Evolutionary conservation across 2,329 filamentous ascomycete genomes (phyloP).

Genomic region (Phaeophleospora eucalypticola): DNA sequence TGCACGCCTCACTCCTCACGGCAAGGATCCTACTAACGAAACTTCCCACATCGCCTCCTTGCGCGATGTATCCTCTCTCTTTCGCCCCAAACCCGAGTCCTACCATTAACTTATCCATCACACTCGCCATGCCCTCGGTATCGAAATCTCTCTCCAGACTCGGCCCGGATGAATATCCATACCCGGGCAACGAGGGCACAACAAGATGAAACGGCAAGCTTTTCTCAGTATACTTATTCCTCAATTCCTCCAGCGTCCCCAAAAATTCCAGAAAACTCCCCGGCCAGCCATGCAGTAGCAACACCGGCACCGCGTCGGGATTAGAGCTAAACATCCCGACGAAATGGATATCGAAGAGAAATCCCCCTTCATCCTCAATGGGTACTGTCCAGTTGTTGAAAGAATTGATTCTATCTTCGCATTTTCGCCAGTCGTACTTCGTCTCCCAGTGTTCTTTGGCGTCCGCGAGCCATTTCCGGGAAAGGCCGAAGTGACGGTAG

Average conservation of each 20-base stretch:
- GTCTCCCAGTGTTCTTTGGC: slow-evolving; percentile 41
- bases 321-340: slow-evolving; percentile 46
- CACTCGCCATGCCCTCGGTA: slow-evolving; percentile 37
- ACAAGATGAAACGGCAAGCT: slow-evolving; percentile 56
- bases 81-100: slow-evolving; percentile 49
- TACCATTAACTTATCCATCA: slow-evolving; percentile 52
- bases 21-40: slow-evolving; percentile 43
- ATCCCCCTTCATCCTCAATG: slow-evolving; percentile 37
- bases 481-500: slow-evolving; percentile 40
- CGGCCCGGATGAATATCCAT: slow-evolving; percentile 48
- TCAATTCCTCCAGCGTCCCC: slow-evolving; percentile 46
- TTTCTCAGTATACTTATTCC: slow-evolving; percentile 46
- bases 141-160: slow-evolving; percentile 45
- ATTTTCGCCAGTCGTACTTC: slow-evolving; percentile 46
- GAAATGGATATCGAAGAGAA: slow-evolving; percentile 49
- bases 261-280: slow-evolving; percentile 54
- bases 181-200: slow-evolving; percentile 54
- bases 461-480: slow-evolving; percentile 43
- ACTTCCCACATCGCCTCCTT: slow-evolving; percentile 56
- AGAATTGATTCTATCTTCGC: slow-evolving; percentile 44
- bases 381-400: slow-evolving; percentile 48
- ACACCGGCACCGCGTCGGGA: slow-evolving; percentile 48
- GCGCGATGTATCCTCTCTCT: slow-evolving; percentile 47
- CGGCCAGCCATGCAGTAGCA: slow-evolving; percentile 44
- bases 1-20: slow-evolving; percentile 44